Evolutionary conservation across 371 early-diverging fungal genomes (phyloP), one percentile per base, ranked within the genome.

Genomic region (Lichtheimia corymbifera): DNA sequence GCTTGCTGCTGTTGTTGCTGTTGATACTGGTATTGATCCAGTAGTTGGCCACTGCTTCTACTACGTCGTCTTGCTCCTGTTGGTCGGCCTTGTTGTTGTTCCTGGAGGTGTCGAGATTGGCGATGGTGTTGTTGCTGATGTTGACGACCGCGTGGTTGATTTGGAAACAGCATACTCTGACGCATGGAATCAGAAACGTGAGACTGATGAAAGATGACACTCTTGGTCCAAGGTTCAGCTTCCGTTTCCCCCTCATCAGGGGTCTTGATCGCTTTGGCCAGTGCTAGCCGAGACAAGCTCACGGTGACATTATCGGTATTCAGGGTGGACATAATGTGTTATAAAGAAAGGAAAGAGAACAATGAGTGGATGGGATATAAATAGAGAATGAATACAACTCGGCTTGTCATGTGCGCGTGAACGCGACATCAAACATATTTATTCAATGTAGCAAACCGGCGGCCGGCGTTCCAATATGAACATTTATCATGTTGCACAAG

Each of bases 211-310:
- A 78, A 78, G 47, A 78, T 78, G n/a, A 78, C 64, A 63, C 79
- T 78, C 27, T 73, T 74, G 35, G 64, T 53, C 79, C 79, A 78
- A 42, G 73, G 71, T 49, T 78, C 79, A 25, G 63, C 62, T 5
- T 68, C 70, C 13, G 63, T 25, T 52, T 71, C 75, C n/a, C 58
- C 73, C 14, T 63, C 66, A 60, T 79, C 80, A 24, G 80, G 76
- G 12, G 80, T 76, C 47, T 79, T 79, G 45, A 79, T 79, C 25
- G 80, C 80, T 56, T 74, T 76, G n/a, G 80, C 80, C 25, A 79
- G 63, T 4, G 76, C 76, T 44, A 79, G 61, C 12, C 80, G 70
- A 54, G 81, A 80, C 18, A 80, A 50, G 49, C 71, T 76, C 50
- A 77, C 78, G 24, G 74, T 69, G 25, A 80, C 68, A 27, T 81